phyloP scores from a whole-genome alignment of 2,329 filamentous ascomycete species.

The Myriosclerotinia scirpicola region DNA sequence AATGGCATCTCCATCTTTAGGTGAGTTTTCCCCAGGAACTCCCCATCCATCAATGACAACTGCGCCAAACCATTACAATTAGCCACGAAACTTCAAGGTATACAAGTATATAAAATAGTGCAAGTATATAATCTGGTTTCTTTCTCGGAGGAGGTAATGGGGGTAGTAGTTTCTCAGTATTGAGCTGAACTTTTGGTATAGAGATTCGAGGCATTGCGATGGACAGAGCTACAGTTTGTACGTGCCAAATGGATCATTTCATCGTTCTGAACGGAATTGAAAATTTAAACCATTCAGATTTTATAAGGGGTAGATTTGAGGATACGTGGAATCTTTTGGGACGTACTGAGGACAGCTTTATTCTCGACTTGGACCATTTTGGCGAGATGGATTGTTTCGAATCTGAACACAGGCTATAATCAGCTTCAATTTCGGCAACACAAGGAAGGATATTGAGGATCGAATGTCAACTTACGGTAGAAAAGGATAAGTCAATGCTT shows the following conservation, averaged over 20 bases:
- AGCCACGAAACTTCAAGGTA: constrained; percentile 60
- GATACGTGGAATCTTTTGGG: constrained; percentile 37
- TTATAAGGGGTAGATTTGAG: constrained; percentile 24
- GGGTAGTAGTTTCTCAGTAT: constrained; percentile 21
- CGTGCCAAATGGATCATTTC: constrained; percentile 13
- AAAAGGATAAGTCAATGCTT: not conserved
- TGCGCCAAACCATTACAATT: constrained; percentile 57
- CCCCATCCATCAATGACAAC: constrained; percentile 99
- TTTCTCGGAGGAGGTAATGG: constrained; percentile 11
- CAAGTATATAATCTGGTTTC: constrained; percentile 43
- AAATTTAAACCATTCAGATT: not conserved
- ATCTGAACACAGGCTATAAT: constrained; percentile 22
- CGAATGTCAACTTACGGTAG: constrained; percentile 10
- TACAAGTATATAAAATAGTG: constrained; percentile 53
- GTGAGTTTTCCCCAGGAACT: constrained; percentile 75
- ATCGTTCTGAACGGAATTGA: not conserved
- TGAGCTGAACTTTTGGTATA: constrained; percentile 22
- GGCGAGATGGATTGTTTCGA: constrained; percentile 30
- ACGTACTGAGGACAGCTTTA: constrained; percentile 66
- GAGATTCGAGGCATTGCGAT: constrained; percentile 17
- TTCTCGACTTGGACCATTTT: constrained; percentile 62
- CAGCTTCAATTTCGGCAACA: constrained; percentile 28
- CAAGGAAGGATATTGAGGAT: constrained; percentile 9
- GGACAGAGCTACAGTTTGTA: not conserved
- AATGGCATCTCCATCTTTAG: constrained; percentile 91